These are phyloP conservation scores for Amesomyces nigricolor DNA, from an alignment of 2,329 filamentous ascomycete species.

Conservation along the genomic window DNA sequence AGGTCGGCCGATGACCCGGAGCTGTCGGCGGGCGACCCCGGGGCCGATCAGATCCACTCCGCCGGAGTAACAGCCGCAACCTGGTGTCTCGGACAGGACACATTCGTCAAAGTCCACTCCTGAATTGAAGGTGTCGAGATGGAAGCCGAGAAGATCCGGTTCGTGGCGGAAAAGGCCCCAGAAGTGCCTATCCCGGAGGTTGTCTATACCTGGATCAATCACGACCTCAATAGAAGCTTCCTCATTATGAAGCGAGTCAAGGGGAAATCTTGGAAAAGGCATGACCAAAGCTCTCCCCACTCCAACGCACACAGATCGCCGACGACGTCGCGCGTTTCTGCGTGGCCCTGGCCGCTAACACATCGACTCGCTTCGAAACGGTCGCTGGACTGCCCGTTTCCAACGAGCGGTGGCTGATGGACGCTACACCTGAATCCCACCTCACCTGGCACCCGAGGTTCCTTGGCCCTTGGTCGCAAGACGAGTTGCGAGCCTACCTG, in stretches of 20 bases:
- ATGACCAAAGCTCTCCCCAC: neutral
- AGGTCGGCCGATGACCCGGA: neutral
- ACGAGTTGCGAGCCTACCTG: neutral
- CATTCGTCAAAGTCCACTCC: neutral
- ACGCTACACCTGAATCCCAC: neutral
- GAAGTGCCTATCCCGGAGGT: neutral
- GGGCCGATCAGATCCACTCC: neutral
- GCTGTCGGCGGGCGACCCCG: neutral
- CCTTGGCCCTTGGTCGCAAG: neutral
- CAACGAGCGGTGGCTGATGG: neutral
- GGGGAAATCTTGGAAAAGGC: neutral
- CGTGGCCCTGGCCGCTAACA: neutral
- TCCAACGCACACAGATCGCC: neutral
- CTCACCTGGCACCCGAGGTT: neutral
- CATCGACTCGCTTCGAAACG: constrained; percentile 3
- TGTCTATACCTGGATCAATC: constrained; percentile 1
- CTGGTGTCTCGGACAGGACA: neutral
- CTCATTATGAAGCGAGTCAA: neutral
- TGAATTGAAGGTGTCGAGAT: neutral
- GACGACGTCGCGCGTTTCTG: constrained; percentile 1
- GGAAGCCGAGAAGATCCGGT: neutral
- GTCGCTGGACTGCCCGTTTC: neutral
- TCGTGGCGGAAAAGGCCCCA: neutral
- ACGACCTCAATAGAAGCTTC: constrained; percentile 2
- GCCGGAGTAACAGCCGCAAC: neutral